A percentile compares a stretch with the other conserved stretches of the same genome.
Conservation (phyloP, 2,329 filamentous ascomycete genomes). For the Fusarium nelsonii region DNA sequence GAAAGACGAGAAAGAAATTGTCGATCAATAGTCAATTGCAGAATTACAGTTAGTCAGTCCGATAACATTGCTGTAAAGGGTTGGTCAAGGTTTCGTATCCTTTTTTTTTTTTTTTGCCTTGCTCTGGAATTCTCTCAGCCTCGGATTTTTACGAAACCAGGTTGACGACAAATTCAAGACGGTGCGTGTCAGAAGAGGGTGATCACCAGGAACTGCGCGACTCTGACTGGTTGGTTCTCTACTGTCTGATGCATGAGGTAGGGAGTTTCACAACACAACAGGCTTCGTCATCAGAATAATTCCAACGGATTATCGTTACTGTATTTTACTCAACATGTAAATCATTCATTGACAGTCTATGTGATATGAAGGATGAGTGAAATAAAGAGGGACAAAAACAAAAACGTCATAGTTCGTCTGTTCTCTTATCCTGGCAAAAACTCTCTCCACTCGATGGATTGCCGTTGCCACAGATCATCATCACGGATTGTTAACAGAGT, state of each 20-base stretch:
- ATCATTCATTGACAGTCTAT: neutral
- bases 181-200: slow-evolving; percentile 33
- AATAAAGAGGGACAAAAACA: neutral
- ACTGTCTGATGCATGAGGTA: slow-evolving; percentile 24
- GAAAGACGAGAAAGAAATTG: neutral
- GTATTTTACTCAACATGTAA: too few relatives aligned
- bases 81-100: slow-evolving; percentile 15
- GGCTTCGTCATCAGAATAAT: slow-evolving; percentile 30
- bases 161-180: slow-evolving; percentile 22
- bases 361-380: slow-evolving; percentile 9
- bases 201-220: slow-evolving; percentile 37
- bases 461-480: slow-evolving; percentile 24
- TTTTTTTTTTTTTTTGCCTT: neutral
- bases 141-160: slow-evolving; percentile 19
- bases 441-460: slow-evolving; percentile 13
- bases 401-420: slow-evolving; percentile 32
- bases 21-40: neutral
- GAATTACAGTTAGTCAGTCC: neutral
- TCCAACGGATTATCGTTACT: neutral
- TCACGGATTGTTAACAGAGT: slow-evolving; percentile 17
- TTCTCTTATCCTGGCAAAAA: neutral
- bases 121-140: slow-evolving; percentile 22
- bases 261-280: slow-evolving; percentile 13
- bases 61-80: slow-evolving; percentile 9
- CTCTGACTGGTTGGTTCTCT: slow-evolving; percentile 27